Conservation (phyloP, 495 filamentous ascomycete genomes). For the Parachaetomium inaequale region DNA sequence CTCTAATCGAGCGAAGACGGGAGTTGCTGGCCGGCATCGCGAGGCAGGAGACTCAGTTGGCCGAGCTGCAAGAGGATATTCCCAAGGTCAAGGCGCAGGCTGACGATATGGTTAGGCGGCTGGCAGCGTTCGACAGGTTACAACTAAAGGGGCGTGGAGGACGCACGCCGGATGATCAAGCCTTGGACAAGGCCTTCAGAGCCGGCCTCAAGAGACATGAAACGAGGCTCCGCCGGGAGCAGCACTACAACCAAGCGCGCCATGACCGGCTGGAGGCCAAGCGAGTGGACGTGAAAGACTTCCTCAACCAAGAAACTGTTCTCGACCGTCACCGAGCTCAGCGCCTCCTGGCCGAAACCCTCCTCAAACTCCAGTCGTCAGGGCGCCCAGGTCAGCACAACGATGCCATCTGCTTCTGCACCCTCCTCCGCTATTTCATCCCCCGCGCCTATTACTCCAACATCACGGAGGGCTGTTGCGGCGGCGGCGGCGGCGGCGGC, state of each 20-base stretch:
- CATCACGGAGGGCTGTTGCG: conserved; percentile 17
- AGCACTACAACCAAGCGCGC: background rate
- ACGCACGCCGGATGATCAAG: background rate
- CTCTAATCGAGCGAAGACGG: background rate
- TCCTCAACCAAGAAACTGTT: background rate
- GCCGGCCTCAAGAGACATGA: background rate
- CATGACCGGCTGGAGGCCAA: background rate
- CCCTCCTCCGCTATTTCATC: conserved; percentile 19
- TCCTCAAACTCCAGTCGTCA: background rate
- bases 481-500: no score
- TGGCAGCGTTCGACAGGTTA: background rate
- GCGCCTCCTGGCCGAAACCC: background rate
- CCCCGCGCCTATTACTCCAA: conserved; percentile 11
- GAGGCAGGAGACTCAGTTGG: background rate
- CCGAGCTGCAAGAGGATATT: background rate
- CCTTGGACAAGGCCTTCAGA: background rate
- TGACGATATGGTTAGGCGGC: background rate
- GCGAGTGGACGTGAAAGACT: background rate
- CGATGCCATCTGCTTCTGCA: conserved; percentile 25
- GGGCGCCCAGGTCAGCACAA: background rate
- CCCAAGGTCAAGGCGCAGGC: background rate
- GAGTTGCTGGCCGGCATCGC: background rate
- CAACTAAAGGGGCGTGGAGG: background rate
- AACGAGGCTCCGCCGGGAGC: background rate
- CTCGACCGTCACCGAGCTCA: background rate